Evolutionary conservation across 371 early-diverging fungal genomes (phyloP).

Genomic region (Gilbertella persicaria): DNA sequence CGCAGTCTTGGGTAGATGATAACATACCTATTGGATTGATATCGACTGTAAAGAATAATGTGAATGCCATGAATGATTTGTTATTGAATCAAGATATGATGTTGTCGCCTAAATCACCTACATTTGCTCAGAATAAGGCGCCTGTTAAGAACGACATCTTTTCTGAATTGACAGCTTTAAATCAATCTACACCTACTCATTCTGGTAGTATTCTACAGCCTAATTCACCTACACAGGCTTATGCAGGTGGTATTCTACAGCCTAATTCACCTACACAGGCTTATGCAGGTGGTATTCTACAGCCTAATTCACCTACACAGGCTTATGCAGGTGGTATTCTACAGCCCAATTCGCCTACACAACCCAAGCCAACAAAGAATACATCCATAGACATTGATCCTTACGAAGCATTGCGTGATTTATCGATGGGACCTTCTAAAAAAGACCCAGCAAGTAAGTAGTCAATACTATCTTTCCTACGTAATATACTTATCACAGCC

Average conservation of each 20-base stretch:
- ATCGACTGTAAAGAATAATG: constrained; percentile 7
- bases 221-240: neutral
- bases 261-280: constrained; percentile 13
- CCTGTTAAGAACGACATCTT: constrained; percentile 11
- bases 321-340: neutral
- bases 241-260: constrained; percentile 23
- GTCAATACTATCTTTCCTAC: neutral
- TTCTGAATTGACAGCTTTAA: constrained; percentile 18
- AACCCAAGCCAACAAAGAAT: neutral
- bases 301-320: constrained; percentile 13
- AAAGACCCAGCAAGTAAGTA: neutral
- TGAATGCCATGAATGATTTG: constrained; percentile 2
- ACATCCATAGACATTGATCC: constrained; percentile 9
- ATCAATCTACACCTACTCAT: neutral
- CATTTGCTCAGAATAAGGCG: neutral
- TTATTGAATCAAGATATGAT: constrained; percentile 16
- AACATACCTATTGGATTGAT: constrained; percentile 29
- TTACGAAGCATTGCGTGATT: constrained; percentile 26
- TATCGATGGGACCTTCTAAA: constrained; percentile 8
- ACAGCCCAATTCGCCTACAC: neutral
- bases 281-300: neutral
- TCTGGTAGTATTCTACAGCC: neutral
- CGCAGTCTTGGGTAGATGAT: constrained; percentile 30
- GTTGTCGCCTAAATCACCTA: constrained; percentile 18
- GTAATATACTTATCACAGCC: neutral